Evolutionary conservation across 106 monocot species (phyloP).

Genomic region (Cymbidium sinense): DNA sequence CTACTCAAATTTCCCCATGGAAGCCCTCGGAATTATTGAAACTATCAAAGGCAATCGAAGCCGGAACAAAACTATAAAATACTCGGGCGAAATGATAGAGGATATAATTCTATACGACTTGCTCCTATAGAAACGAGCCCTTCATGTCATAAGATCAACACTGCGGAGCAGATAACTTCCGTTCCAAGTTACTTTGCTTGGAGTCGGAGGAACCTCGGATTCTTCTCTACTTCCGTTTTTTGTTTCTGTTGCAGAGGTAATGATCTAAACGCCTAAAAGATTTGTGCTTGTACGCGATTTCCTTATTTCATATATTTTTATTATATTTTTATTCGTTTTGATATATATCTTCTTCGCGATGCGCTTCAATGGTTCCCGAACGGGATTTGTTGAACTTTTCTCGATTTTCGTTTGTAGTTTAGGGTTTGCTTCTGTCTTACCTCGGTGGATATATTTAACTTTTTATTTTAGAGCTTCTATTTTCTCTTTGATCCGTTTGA

Average conservation of each 20-base stretch:
- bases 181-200: neutral
- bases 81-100: neutral
- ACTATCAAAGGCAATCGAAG: no score
- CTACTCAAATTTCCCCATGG: no score
- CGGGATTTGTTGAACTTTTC: neutral
- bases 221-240: neutral
- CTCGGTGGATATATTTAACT: neutral
- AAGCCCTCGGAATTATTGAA: no score
- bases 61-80: no score
- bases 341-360: neutral
- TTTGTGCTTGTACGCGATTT: neutral
- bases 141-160: neutral
- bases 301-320: neutral
- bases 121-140: neutral
- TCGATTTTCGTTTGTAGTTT: neutral
- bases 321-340: neutral
- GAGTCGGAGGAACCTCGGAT: neutral
- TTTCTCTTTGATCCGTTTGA: neutral
- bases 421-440: neutral
- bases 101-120: neutral
- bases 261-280: neutral
- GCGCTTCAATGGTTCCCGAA: neutral
- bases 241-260: constrained; percentile 1
- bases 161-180: neutral
- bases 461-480: neutral